Percentiles rank a stretch among this genome's conserved stretches.
These are phyloP conservation scores for Misopates orontium DNA, from an alignment of 257 asterid genomes.

Conservation along the genomic window DNA sequence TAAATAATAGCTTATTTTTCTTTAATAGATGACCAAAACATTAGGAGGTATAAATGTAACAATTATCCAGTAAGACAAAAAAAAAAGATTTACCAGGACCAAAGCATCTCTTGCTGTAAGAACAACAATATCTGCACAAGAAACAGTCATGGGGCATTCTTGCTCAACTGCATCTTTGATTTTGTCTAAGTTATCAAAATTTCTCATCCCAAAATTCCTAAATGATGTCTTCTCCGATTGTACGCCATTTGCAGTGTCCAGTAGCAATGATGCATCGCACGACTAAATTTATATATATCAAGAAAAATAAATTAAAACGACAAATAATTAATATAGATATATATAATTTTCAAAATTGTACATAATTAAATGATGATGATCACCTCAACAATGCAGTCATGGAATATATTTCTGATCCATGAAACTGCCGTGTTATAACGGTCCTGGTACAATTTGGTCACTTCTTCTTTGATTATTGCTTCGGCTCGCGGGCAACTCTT, in stretches of 20 bases:
- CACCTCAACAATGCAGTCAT: constrained; percentile 80
- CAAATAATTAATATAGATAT: neutral
- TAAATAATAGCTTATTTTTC: too few relatives aligned
- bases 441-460: constrained; percentile 44
- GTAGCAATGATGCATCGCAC: constrained; percentile 78
- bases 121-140: constrained; percentile 88
- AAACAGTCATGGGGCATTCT: constrained; percentile 68
- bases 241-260: constrained; percentile 45
- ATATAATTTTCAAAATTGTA: too few relatives aligned
- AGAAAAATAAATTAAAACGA: too few relatives aligned
- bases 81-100: constrained; percentile 42
- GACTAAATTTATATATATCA: constrained; percentile 36
- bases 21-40: too few relatives aligned
- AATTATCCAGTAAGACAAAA: too few relatives aligned
- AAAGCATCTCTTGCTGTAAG: constrained; percentile 84
- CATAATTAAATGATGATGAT: neutral
- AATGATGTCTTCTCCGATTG: constrained; percentile 60
- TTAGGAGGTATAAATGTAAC: too few relatives aligned
- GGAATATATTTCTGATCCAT: constrained; percentile 82
- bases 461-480: constrained; percentile 63
- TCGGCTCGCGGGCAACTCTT: constrained; percentile 77
- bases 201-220: constrained; percentile 73
- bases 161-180: constrained; percentile 66
- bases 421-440: constrained; percentile 76
- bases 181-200: constrained; percentile 54